These are phyloP conservation scores for Pythium phragmitis DNA, from an alignment of 352 stramenopile species.

Conservation along the genomic window DNA sequence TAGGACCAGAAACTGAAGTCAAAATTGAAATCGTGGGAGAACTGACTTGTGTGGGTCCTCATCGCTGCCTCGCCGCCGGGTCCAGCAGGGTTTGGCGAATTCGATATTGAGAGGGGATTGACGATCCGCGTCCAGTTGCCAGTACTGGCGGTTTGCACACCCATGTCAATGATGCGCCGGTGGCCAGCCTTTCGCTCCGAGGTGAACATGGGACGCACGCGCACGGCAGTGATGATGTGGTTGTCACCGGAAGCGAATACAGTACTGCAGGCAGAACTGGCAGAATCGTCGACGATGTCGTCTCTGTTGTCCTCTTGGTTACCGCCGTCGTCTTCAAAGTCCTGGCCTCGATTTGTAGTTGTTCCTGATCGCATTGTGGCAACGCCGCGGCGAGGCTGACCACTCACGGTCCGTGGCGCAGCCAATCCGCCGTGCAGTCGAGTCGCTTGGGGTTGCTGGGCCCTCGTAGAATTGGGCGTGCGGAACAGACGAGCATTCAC, in stretches of 20 bases:
- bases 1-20: constrained; percentile 80
- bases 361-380: background rate
- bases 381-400: background rate
- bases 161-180: constrained; percentile 63
- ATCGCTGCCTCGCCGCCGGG: background rate
- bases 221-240: constrained; percentile 68
- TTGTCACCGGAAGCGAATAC: constrained; percentile 17
- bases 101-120: constrained; percentile 48
- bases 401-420: background rate
- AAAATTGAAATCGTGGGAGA: constrained; percentile 71
- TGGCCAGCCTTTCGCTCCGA: constrained; percentile 61
- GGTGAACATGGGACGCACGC: constrained; percentile 66
- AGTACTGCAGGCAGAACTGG: constrained; percentile 31
- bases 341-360: background rate
- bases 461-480: background rate
- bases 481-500: background rate
- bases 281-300: constrained; percentile 7
- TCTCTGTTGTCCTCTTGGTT: constrained; percentile 23
- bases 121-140: constrained; percentile 55
- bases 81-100: constrained; percentile 3
- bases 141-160: constrained; percentile 19
- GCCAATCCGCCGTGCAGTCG: background rate
- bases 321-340: constrained; percentile 7
- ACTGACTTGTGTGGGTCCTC: constrained; percentile 32
- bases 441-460: background rate